Conservation (phyloP, 176 grass and related monocot genomes). For the Tuctoria greenei region DNA sequence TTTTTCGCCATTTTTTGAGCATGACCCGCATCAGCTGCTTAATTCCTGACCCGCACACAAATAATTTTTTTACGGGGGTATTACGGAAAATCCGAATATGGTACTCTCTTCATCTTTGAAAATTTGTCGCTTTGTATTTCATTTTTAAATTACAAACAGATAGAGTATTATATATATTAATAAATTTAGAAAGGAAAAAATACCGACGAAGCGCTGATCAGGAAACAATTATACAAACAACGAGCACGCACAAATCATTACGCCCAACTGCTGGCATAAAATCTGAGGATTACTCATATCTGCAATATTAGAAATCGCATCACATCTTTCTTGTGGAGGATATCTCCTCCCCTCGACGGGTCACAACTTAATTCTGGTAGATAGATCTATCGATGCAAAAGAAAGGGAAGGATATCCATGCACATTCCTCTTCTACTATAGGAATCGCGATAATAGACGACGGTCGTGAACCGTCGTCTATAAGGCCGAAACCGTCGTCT, state of each 20-base stretch:
- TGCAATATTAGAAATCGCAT: background rate
- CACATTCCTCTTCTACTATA: background rate
- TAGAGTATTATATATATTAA: no score
- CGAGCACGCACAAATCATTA: background rate
- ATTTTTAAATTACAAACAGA: no score
- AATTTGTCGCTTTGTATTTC: no score
- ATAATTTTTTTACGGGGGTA: no score
- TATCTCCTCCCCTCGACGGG: background rate
- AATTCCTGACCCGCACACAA: background rate
- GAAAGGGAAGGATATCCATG: background rate
- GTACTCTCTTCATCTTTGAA: no score
- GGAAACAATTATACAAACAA: no score
- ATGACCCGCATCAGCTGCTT: slow-evolving; percentile 1
- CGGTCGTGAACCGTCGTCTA: no score
- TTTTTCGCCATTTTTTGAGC: background rate
- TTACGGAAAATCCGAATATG: no score
- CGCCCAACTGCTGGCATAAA: slow-evolving; percentile 9
- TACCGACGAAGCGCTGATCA: no score
- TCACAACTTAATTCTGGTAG: background rate
- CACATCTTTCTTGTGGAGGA: background rate
- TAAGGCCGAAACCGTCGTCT: no score
- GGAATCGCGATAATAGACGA: no score
- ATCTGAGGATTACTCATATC: background rate
- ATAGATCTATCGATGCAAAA: background rate
- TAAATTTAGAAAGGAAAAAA: no score